phyloP scores from a whole-genome alignment of 164 flowering plant species.

The Nelumbo lutea region DNA sequence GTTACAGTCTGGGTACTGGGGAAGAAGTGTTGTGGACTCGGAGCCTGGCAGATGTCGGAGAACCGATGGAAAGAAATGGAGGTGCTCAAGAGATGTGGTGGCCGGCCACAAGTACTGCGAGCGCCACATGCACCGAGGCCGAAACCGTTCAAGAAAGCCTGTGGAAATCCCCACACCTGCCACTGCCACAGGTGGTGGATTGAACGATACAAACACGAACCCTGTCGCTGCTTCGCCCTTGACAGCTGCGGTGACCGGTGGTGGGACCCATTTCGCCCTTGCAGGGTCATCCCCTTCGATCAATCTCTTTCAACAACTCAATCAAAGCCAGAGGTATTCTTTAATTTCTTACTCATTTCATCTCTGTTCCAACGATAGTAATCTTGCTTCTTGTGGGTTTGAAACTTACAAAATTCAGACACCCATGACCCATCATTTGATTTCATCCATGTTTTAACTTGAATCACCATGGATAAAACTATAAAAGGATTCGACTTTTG shows the following conservation, averaged over 20 bases:
- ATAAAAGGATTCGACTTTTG: no score
- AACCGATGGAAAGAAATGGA: slow-evolving; percentile 95
- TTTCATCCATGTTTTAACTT: no score
- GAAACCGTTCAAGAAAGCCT: slow-evolving; percentile 99
- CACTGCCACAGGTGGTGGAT: slow-evolving; percentile 15
- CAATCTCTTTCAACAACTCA: slow-evolving; percentile 40
- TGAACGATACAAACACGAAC: slow-evolving; percentile 5
- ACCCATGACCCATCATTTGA: no score
- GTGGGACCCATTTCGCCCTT: slow-evolving; percentile 26
- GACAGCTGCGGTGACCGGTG: slow-evolving; percentile 7
- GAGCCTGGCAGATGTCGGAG: slow-evolving; percentile 95
- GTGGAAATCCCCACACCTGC: slow-evolving; percentile 74
- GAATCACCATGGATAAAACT: no score
- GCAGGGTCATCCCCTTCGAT: slow-evolving; percentile 36
- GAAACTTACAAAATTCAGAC: no score
- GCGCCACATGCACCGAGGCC: slow-evolving; percentile 93
- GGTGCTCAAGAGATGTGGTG: slow-evolving; percentile 87
- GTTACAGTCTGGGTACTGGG: slow-evolving; percentile 77
- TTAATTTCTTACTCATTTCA: no score
- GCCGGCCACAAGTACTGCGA: slow-evolving; percentile 84
- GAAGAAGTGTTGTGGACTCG: slow-evolving; percentile 66
- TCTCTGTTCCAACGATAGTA: no score
- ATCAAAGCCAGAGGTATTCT: slow-evolving; percentile 36
- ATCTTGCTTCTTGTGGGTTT: no score
- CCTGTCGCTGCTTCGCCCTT: slow-evolving; percentile 13